Evolutionary conservation across 352 stramenopile genomes (phyloP), one percentile per base, ranked within the genome.

Genomic region (Pythium rhizo-oryzae): DNA sequence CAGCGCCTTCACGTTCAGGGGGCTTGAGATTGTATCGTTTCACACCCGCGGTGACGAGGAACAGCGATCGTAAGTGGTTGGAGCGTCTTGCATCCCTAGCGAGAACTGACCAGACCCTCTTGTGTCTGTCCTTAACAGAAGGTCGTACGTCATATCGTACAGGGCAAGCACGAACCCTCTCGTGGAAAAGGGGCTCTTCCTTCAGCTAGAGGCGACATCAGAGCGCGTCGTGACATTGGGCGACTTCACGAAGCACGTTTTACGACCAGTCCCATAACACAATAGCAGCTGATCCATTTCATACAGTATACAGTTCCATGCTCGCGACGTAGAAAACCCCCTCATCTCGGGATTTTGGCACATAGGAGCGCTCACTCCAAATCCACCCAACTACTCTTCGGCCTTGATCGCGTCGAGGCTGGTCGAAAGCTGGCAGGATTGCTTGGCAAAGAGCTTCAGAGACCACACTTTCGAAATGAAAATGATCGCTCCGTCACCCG

Each of bases 351-450:
- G 18, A 0, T 62, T 6, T 33, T 33, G 28, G 28, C 28, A 6
- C 28, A 33, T 6, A 33, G 28, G 28, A 33, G 28, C 28, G 28
- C 28, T 6, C 28, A 33, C 28, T 33, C 28, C 28, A 33, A 33
- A 6, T 33, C 28, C 28, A 33, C 28, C 28, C 2, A 33, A 33
- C 28, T 33, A 33, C 28, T 33, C 28, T 33, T 33, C 28, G 28
- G 28, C 28, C 28, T 33, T 33, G 28, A 33, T 33, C 28, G 28
- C 28, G 28, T 33, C 52, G 11, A 57, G 21, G 19, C 41, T 68
- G 5, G 61, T 68, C 9, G 50, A 46, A 0, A 68, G 8, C 30
- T 68, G 61, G 25, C 61, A 67, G 1, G n/a, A 25, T 0, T 61
- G 18, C 7, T 61, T 55, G 5, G 37, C 9, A 18, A 55, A 67